Evolutionary conservation across 305 asterid genomes (phyloP).

Genomic region (Fraxinus albicans): DNA sequence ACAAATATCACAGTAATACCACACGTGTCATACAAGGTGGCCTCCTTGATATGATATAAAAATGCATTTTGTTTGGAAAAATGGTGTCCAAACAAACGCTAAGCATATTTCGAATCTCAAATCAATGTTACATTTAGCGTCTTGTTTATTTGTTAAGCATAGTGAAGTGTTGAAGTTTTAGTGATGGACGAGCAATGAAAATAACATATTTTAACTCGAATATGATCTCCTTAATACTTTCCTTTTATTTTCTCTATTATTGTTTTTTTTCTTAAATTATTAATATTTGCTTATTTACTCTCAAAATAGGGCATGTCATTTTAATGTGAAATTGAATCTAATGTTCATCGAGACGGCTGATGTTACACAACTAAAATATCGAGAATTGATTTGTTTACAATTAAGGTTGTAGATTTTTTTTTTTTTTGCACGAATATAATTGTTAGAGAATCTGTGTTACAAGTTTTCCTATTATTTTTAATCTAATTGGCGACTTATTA

Average conservation of each 20-base stretch:
- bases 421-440: neutral
- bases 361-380: neutral
- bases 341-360: neutral
- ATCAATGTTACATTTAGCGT: neutral
- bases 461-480: neutral
- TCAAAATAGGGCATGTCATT: neutral
- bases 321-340: neutral
- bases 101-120: too few species aligned
- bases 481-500: neutral
- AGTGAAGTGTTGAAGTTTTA: neutral
- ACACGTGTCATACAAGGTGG: too few species aligned
- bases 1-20: too few species aligned
- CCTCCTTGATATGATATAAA: too few species aligned
- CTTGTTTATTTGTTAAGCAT: neutral
- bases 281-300: neutral
- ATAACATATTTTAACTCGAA: neutral
- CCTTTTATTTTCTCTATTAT: neutral
- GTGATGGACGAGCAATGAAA: neutral
- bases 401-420: neutral
- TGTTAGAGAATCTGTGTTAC: neutral
- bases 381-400: neutral
- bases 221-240: neutral
- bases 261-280: neutral
- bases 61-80: too few species aligned
- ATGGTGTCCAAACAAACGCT: too few species aligned